phyloP scores from a whole-genome alignment of 768 basidiomycete genomes.

The Tricholoma terreum region DNA sequence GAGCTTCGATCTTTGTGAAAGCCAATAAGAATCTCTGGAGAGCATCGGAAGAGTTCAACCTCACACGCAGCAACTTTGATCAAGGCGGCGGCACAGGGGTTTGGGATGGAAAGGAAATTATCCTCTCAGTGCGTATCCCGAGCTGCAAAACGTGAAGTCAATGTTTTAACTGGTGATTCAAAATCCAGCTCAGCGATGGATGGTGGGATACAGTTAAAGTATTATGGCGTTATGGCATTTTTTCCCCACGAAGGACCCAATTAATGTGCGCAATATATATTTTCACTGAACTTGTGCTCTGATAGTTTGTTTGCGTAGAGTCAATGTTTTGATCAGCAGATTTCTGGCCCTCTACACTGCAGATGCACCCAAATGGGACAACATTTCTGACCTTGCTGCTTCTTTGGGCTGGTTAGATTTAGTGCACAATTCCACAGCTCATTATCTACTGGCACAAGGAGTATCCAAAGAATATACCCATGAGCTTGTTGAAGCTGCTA shows the following conservation, averaged over 20 bases:
- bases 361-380: conserved; percentile 58
- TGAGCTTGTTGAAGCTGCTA: conserved; percentile 79
- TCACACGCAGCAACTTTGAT: conserved; percentile 49
- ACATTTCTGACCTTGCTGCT: conserved; percentile 54
- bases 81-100: conserved; percentile 60
- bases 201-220: conserved; percentile 78
- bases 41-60: conserved; percentile 77
- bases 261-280: conserved; percentile 40
- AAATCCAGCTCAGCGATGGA: conserved; percentile 41
- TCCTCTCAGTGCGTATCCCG: conserved; percentile 51
- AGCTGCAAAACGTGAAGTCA: not conserved
- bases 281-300: not conserved
- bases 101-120: conserved; percentile 79
- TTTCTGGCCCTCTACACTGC: conserved; percentile 56
- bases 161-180: not conserved
- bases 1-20: conserved; percentile 83
- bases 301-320: conserved; percentile 36
- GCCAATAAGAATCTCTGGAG: conserved; percentile 69
- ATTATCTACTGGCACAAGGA: conserved; percentile 54
- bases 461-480: conserved; percentile 56
- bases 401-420: conserved; percentile 48
- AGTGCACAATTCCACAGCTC: conserved; percentile 48
- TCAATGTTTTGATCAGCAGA: conserved; percentile 47
- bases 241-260: conserved; percentile 55
- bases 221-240: conserved; percentile 73